Evolutionary conservation across 805 yeast species (phyloP), one percentile per base, ranked within the genome.

Genomic region (Sugiyamaella marilandica): DNA sequence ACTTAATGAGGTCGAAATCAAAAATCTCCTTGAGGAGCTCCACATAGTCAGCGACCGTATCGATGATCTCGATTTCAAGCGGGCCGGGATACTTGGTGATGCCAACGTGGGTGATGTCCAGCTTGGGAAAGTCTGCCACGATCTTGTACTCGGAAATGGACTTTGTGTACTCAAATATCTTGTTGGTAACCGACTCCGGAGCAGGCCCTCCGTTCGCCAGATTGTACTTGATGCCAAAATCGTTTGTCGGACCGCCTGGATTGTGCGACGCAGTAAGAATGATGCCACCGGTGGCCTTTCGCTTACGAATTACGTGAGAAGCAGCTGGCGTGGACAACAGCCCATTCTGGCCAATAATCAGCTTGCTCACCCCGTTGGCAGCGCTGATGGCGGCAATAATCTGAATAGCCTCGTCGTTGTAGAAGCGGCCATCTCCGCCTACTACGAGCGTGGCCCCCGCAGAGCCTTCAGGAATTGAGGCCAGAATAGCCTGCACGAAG

Each of bases 161-260:
- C 65, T 77, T 79, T 18, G 95, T 81, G 29, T 74, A 76, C 54
- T 82, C 91, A 74, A 73, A 94, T 65, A 92, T 94, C 69, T 83
- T 81, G 73, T 92, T 80, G 10, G 99, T 92, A 55, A 94, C 95
- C 13, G 85, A 73, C 70, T 92, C 99, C 10, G 99, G 99, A 10
- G 98, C 98, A 41, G 99, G 99, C 2, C 97, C 99, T 60, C 99
- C 99, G 66, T 92, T 92, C 58, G 87, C 80, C 69, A 94, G 75
- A 70, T 92, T 94, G 75, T 94, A 94, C 74, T 92, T 92, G 75
- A 92, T 92, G 51, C 99, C 99, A 67, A 90, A 78, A 68, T 92
- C 99, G 59, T 87, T 83, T 26, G 77, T 72, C 53, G 96, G 96
- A 8, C 98, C 97, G 68, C 99, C 99, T 14, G 99, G 99, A 71